These are phyloP conservation scores for Globisporangium cederbergense DNA, from an alignment of 352 stramenopile genomes.

Conservation along the genomic window DNA sequence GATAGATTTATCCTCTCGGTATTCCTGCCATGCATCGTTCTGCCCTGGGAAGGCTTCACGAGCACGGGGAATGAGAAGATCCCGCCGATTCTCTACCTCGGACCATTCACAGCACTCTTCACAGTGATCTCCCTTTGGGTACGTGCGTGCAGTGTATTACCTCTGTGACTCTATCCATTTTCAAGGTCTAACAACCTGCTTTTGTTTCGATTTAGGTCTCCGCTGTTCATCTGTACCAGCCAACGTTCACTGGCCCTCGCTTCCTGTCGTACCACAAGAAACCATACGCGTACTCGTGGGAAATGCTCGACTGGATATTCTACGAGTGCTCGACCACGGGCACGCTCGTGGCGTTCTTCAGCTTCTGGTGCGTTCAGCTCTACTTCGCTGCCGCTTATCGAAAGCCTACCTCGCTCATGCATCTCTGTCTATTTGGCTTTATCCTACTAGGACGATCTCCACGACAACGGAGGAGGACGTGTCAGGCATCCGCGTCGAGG, in stretches of 20 bases:
- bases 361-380: constrained; percentile 43
- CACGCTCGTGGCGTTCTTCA: constrained; percentile 39
- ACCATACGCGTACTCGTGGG: constrained; percentile 51
- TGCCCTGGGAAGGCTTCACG: constrained; percentile 47
- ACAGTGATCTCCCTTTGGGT: constrained; percentile 57
- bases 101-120: constrained; percentile 39
- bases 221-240: constrained; percentile 52
- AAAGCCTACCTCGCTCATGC: too few species aligned
- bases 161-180: neutral
- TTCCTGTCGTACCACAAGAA: constrained; percentile 52
- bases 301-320: constrained; percentile 67
- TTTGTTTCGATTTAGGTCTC: constrained; percentile 25
- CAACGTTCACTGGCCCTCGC: constrained; percentile 51
- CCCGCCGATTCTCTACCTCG: constrained; percentile 45
- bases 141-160: constrained; percentile 5
- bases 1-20: constrained; percentile 50
- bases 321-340: constrained; percentile 52
- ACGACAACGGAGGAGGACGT: constrained; percentile 30
- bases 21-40: constrained; percentile 41
- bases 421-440: neutral
- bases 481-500: constrained; percentile 29
- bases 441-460: constrained; percentile 29
- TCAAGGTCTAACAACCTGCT: neutral
- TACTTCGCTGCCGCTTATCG: neutral
- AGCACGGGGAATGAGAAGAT: constrained; percentile 45